These are phyloP conservation scores for Cylindrotheca closterium DNA, from an alignment of 108 stramenopile genomes.

Conservation along the genomic window DNA sequence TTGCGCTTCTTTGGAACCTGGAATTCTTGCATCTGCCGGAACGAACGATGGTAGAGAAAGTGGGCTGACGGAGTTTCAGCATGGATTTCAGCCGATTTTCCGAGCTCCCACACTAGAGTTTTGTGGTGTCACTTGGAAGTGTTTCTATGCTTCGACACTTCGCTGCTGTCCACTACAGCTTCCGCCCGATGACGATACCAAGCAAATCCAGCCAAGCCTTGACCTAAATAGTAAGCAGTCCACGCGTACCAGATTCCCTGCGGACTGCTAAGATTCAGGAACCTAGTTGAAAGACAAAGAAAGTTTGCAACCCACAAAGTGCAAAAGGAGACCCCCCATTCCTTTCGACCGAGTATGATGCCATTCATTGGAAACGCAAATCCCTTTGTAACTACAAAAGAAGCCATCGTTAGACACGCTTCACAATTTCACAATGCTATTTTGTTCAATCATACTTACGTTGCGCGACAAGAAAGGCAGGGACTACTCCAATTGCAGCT, in stretches of 20 bases:
- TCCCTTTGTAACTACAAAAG: slow-evolving; percentile 34
- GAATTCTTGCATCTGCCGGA: slow-evolving; percentile 30
- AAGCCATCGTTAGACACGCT: neutral
- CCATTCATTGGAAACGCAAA: slow-evolving; percentile 48
- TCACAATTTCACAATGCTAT: neutral
- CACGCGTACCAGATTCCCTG: slow-evolving; percentile 21
- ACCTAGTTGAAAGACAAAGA: slow-evolving; percentile 7
- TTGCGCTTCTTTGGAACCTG: slow-evolving; percentile 32
- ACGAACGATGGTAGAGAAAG: too few species aligned
- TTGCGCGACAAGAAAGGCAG: slow-evolving; percentile 21
- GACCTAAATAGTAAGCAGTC: slow-evolving; percentile 14
- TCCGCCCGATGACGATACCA: too few species aligned
- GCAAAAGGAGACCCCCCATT: slow-evolving; percentile 38
- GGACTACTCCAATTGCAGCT: slow-evolving; percentile 7
- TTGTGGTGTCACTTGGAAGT: too few species aligned
- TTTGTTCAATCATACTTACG: neutral
- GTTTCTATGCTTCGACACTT: too few species aligned
- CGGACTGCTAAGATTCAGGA: neutral
- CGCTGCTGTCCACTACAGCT: too few species aligned
- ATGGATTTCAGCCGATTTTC: too few species aligned
- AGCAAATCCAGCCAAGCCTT: slow-evolving; percentile 16
- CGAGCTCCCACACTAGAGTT: slow-evolving; percentile 2
- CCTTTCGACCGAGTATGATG: slow-evolving; percentile 43
- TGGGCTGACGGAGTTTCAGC: too few species aligned
- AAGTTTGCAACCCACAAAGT: slow-evolving; percentile 35